phyloP scores from a whole-genome alignment of 208 protist genomes.

The Leishmania amazonensis region DNA sequence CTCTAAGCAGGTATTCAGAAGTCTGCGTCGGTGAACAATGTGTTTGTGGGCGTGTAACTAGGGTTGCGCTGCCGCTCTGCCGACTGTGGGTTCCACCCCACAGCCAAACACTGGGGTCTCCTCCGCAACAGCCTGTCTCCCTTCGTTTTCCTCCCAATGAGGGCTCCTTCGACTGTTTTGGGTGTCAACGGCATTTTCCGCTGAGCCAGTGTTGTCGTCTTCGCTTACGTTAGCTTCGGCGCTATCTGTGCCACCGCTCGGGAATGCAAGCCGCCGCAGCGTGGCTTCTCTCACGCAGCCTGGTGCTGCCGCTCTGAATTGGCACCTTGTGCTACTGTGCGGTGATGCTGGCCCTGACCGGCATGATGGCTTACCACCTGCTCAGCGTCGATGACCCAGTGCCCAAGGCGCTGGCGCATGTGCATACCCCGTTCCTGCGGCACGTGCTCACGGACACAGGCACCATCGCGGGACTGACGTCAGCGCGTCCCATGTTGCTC shows the following conservation, averaged over 20 bases:
- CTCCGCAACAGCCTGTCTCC: conserved; percentile 19
- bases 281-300: conserved; percentile 16
- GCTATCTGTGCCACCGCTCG: conserved; percentile 29
- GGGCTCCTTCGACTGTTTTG: conserved; percentile 17
- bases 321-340: conserved; percentile 23
- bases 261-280: conserved; percentile 26
- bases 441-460: conserved; percentile 21
- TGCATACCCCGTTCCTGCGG: conserved; percentile 10
- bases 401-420: conserved; percentile 21
- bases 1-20: conserved; percentile 21
- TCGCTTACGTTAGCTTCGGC: conserved; percentile 33
- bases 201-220: conserved; percentile 23
- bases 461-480: conserved; percentile 16
- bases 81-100: conserved; percentile 21
- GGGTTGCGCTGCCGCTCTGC: conserved; percentile 27
- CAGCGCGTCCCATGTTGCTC: conserved; percentile 22
- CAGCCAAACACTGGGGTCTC: conserved; percentile 20
- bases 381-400: conserved; percentile 24
- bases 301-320: conserved; percentile 19
- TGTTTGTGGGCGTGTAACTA: conserved; percentile 18
- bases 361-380: conserved; percentile 20
- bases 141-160: conserved; percentile 10
- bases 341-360: conserved; percentile 18
- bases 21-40: conserved; percentile 23
- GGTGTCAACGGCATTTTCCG: conserved; percentile 30